Evolutionary conservation across 169 alveolate species (phyloP).

Genomic region (Plasmodium sp.): DNA sequence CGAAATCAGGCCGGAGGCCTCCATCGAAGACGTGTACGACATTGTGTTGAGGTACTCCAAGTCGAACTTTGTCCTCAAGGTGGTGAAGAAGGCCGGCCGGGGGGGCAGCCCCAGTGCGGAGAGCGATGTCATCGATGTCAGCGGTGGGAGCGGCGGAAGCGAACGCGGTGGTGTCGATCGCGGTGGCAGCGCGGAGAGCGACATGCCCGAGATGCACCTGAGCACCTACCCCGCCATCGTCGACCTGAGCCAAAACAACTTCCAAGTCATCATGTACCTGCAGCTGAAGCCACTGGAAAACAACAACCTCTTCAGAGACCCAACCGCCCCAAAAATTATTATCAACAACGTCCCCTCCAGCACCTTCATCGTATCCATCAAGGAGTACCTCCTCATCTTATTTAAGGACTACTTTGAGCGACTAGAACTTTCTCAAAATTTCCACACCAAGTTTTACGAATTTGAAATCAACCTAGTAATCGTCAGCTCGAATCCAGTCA

Average conservation of each 20-base stretch:
- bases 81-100: conserved; percentile 1
- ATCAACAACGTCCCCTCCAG: conserved; percentile 62
- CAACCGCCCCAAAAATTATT: conserved; percentile 2
- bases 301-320: conserved; percentile 2
- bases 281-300: neutral
- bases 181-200: neutral
- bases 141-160: neutral
- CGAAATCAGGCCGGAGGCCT: neutral
- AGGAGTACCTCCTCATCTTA: neutral
- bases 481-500: conserved; percentile 1
- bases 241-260: conserved; percentile 64
- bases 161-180: neutral
- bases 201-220: conserved; percentile 41
- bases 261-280: conserved; percentile 48
- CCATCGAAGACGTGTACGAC: conserved; percentile 22
- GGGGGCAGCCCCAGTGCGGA: neutral
- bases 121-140: neutral
- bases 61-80: conserved; percentile 5
- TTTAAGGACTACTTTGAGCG: conserved; percentile 8
- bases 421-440: neutral
- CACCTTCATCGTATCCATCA: conserved; percentile 14
- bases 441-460: conserved; percentile 5
- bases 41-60: conserved; percentile 19
- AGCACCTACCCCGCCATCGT: conserved; percentile 33
- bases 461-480: conserved; percentile 39